Evolutionary conservation across 1,139 yeast species (phyloP).

Genomic region (Trichomonascaceae sp.): DNA sequence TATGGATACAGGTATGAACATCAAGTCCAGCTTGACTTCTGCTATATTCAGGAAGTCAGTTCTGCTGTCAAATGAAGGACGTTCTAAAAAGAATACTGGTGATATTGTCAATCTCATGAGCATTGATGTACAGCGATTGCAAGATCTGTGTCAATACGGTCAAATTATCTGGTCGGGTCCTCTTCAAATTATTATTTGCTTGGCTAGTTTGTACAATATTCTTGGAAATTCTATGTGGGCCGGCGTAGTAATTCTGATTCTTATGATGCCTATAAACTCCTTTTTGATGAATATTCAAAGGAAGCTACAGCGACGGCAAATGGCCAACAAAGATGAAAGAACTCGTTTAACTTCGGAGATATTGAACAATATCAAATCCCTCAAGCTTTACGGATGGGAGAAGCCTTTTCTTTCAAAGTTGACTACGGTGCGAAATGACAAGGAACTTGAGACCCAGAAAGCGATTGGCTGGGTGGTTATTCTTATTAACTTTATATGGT

Average conservation of each 20-base stretch:
- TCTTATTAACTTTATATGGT: conserved; percentile 69
- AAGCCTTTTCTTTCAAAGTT: conserved; percentile 69
- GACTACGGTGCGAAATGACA: conserved; percentile 77
- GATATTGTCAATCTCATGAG: conserved; percentile 97
- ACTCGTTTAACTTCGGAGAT: conserved; percentile 78
- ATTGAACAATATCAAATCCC: conserved; percentile 81
- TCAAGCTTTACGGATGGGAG: conserved; percentile 96
- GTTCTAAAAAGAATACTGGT: conserved; percentile 79
- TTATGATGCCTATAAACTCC: conserved; percentile 84
- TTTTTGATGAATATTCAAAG: conserved; percentile 68
- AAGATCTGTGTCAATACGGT: conserved; percentile 80
- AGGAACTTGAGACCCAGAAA: conserved; percentile 73
- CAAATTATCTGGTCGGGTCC: conserved; percentile 96
- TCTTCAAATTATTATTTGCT: conserved; percentile 78
- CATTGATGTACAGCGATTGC: conserved; percentile 91
- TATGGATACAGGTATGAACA: conserved; percentile 85
- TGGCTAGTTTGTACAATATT: conserved; percentile 64
- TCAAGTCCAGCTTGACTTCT: conserved; percentile 73
- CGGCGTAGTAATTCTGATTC: conserved; percentile 76
- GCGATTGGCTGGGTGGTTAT: conserved; percentile 77
- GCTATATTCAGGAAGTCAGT: conserved; percentile 77
- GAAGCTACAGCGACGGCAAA: conserved; percentile 66
- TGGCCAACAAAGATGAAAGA: conserved; percentile 63
- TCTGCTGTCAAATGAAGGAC: conserved; percentile 76
- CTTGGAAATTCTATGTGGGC: conserved; percentile 96